Conservation (phyloP, 1,284 basidiomycete genomes). For the Cryptococcus deneoformans region DNA sequence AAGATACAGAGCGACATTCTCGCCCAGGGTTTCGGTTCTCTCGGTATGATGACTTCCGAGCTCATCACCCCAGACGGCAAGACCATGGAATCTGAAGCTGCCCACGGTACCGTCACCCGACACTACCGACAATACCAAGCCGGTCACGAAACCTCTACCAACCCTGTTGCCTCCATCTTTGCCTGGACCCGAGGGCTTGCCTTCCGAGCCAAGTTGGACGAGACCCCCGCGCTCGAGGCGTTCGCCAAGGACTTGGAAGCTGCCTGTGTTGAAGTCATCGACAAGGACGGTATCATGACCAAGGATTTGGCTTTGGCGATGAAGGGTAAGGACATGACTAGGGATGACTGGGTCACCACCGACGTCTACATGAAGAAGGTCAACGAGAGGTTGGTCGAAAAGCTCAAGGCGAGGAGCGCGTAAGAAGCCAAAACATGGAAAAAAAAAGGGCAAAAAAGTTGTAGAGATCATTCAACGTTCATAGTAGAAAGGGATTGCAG, state of each 20-base stretch:
- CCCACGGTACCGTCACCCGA: conserved; percentile 83
- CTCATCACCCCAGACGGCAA: conserved; percentile 92
- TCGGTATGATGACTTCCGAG: conserved; percentile 98
- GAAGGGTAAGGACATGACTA: conserved; percentile 85
- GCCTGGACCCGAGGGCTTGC: conserved; percentile 96
- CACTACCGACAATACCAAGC: conserved; percentile 98
- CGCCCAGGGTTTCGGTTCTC: conserved; percentile 81
- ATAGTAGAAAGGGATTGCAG: too few species aligned
- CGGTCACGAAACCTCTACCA: conserved; percentile 92
- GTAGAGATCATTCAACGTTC: too few species aligned
- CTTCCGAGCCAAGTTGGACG: conserved; percentile 90
- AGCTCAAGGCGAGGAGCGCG: conserved; percentile 24
- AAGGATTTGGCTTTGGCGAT: conserved; percentile 96
- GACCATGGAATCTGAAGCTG: conserved; percentile 88
- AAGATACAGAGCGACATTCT: conserved; percentile 73
- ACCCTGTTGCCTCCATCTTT: conserved; percentile 98
- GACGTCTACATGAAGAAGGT: conserved; percentile 89
- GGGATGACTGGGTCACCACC: conserved; percentile 92
- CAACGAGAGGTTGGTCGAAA: conserved; percentile 36
- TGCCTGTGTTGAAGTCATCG: conserved; percentile 88
- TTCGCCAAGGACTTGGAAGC: conserved; percentile 83
- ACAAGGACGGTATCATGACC: conserved; percentile 88
- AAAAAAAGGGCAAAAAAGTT: too few species aligned
- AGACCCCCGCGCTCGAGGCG: conserved; percentile 66
- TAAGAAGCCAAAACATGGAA: conserved; percentile 5